Conservation (phyloP, 306 rosid genomes). For the Fragaria nilgerrensis region DNA sequence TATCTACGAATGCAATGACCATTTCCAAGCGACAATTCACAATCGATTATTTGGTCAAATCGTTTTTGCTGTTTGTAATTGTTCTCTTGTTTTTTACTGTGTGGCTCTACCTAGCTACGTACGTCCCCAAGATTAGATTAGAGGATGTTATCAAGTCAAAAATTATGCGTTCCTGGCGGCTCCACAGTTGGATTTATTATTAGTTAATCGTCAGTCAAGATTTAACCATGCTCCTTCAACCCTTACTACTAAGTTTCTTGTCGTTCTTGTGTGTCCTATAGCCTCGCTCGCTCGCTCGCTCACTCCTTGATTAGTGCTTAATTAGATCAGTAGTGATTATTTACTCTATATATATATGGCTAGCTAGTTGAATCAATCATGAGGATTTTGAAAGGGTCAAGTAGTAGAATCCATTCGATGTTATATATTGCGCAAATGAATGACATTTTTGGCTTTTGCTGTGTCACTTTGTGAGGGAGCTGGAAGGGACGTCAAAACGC, state of each 20-base stretch:
- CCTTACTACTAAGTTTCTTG: neutral
- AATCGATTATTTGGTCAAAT: neutral
- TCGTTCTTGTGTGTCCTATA: neutral
- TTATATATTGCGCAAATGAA: neutral
- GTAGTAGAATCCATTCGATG: neutral
- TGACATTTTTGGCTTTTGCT: neutral
- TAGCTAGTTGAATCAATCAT: neutral
- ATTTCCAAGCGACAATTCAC: neutral
- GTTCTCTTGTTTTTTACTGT: neutral
- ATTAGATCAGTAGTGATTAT: neutral
- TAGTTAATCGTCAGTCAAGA: neutral
- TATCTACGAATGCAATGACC: neutral
- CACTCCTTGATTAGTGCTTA: neutral
- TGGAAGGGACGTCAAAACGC: neutral
- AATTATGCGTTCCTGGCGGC: neutral
- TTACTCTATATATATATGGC: neutral
- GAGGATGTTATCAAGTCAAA: neutral
- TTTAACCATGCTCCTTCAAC: neutral
- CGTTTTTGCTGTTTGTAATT: neutral
- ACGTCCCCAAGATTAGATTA: neutral
- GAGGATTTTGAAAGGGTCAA: neutral
- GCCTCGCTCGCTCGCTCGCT: neutral
- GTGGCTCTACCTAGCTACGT: neutral
- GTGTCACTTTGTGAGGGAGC: neutral
- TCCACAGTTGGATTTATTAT: neutral